A percentile compares a stretch with the other conserved stretches of the same genome.
These are phyloP conservation scores for Solanum hybrid DNA, from an alignment of 305 asterid species.

Conservation along the genomic window DNA sequence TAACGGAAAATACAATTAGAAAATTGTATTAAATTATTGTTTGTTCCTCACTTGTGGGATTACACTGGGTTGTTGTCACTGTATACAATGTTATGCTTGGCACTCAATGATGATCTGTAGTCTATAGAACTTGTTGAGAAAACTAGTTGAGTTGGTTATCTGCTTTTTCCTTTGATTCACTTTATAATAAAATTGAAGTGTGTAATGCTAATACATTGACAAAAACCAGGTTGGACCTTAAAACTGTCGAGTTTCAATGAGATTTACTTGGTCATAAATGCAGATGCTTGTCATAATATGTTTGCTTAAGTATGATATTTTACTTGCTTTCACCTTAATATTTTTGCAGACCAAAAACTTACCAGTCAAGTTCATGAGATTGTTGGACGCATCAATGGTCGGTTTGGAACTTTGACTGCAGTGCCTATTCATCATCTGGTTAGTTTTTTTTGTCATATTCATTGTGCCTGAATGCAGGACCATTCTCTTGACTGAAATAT, in stretches of 20 bases:
- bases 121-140: background rate
- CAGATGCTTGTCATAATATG: background rate
- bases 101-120: background rate
- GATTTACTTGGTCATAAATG: background rate
- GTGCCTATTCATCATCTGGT: slow-evolving; percentile 98
- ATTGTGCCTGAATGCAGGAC: slow-evolving; percentile 39
- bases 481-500: slow-evolving; percentile 51
- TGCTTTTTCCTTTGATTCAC: background rate
- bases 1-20: background rate
- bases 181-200: background rate
- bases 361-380: slow-evolving; percentile 96
- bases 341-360: slow-evolving; percentile 69
- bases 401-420: slow-evolving; percentile 71
- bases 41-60: background rate
- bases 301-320: background rate
- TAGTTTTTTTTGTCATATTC: slow-evolving; percentile 16
- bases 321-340: slow-evolving; percentile 11
- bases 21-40: background rate
- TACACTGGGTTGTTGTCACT: background rate
- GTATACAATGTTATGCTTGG: background rate
- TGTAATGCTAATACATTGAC: background rate
- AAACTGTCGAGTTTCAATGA: background rate
- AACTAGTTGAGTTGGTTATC: background rate
- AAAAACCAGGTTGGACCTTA: background rate
- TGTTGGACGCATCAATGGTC: slow-evolving; percentile 93